These are phyloP conservation scores for Auxenochlorella pyrenoidosa DNA, from an alignment of 139 green algal species.

Conservation along the genomic window DNA sequence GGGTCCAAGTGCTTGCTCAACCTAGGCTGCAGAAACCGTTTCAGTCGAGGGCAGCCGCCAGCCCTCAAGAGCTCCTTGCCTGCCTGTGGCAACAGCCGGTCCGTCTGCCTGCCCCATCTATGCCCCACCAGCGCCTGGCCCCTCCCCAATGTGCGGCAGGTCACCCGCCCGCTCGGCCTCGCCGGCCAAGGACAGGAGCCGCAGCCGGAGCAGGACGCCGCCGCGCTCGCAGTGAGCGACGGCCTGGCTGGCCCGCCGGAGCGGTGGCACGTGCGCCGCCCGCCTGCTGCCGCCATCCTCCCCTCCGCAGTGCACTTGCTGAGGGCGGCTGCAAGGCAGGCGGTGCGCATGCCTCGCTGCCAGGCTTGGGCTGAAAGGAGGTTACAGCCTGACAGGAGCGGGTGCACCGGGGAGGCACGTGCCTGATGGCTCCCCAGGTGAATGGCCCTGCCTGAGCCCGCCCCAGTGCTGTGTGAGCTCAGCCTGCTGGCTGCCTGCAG, in stretches of 20 bases:
- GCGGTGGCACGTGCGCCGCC: no score
- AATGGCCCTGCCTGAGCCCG: neutral
- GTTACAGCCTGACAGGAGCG: neutral
- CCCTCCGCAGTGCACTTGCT: no score
- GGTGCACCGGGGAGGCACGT: neutral
- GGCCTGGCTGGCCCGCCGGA: neutral
- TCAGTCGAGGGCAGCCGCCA: no score
- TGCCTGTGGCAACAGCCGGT: no score
- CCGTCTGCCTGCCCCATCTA: no score
- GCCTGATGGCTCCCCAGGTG: neutral
- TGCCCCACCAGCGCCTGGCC: no score
- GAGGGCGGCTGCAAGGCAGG: neutral
- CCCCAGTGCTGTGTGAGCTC: neutral
- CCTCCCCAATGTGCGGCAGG: no score
- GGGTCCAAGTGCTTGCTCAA: no score
- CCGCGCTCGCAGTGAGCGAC: neutral
- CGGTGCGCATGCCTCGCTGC: neutral
- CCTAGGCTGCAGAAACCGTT: no score
- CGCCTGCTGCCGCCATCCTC: neutral
- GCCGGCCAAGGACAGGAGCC: neutral
- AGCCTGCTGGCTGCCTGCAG: no score
- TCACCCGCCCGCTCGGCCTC: neutral
- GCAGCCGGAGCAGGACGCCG: neutral
- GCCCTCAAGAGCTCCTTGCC: neutral
- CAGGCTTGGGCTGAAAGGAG: neutral